Conservation (phyloP, 345 rosid species). For the Corchorus olitorius region DNA sequence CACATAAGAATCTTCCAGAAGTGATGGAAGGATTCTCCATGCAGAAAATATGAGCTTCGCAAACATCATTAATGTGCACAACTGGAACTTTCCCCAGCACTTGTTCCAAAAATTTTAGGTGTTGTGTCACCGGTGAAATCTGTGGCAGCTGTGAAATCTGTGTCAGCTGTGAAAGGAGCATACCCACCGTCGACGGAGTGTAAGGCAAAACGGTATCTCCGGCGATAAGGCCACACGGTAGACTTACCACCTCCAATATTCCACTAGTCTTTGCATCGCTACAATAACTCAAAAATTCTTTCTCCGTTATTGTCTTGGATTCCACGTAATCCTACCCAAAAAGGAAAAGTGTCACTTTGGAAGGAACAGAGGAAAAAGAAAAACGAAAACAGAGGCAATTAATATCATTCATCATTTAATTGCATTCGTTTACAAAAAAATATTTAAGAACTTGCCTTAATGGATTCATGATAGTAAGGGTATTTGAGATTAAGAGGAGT, state of each 20-base stretch:
- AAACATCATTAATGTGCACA: slow-evolving; percentile 51
- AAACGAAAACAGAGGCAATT: too few relatives aligned
- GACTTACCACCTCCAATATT: slow-evolving; percentile 37
- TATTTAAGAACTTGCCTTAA: neutral
- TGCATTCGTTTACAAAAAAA: too few relatives aligned
- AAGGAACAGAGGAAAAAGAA: too few relatives aligned
- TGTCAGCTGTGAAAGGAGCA: slow-evolving; percentile 24
- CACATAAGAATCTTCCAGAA: slow-evolving; percentile 30
- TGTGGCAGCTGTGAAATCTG: too few relatives aligned
- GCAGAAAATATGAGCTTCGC: slow-evolving; percentile 33
- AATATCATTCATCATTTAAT: too few relatives aligned
- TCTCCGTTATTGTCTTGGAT: slow-evolving; percentile 43
- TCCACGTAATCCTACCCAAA: slow-evolving; percentile 31
- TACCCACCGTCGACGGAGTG: slow-evolving; percentile 19
- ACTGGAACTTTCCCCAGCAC: slow-evolving; percentile 42
- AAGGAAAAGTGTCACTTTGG: too few relatives aligned
- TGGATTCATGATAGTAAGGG: neutral
- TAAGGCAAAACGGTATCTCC: slow-evolving; percentile 39
- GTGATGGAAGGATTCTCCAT: slow-evolving; percentile 34
- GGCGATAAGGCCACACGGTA: slow-evolving; percentile 38
- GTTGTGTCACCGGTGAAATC: too few relatives aligned
- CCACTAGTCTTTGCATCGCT: slow-evolving; percentile 9
- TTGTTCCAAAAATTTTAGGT: slow-evolving; percentile 31
- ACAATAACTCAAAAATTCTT: slow-evolving; percentile 31
- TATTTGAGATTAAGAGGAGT: slow-evolving; percentile 29